Evolutionary conservation across 2,329 filamentous ascomycete species (phyloP), one percentile per base, ranked within the genome.

Genomic region (Onygena corvina): DNA sequence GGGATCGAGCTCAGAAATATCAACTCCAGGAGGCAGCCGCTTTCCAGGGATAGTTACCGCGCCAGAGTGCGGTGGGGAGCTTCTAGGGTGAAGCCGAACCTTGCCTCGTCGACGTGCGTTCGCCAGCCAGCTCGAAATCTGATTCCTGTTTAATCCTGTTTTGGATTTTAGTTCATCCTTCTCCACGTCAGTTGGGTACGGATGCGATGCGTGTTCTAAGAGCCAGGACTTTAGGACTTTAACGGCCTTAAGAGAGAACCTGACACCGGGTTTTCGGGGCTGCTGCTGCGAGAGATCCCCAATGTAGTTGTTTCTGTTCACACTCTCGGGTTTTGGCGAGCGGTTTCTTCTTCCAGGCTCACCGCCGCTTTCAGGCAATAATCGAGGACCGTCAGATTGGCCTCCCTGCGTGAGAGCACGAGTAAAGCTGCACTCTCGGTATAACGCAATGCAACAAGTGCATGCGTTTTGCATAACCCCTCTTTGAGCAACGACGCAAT

Each of bases 121-220:
- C 52, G 88, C 88, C 42, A 94, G 78, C 88, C 88, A 94, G 63
- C 93, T 94, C 8, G 82, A 83, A 58, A 94, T 90, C 61, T 95
- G 89, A 11, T 76, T 83, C 59, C 86, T 80, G 63, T 80, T 88
- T 34, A 95, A 73, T 5, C 87, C 86, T 0, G 88, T 94, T 58
- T 84, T 77, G 42, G 77, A 75, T 64, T 87, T 83, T 21, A 95
- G 72, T 53, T 79, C 76, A 56, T 88, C 84, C 60, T 90, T 93
- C 61, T 94, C 86, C 51, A 87, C 81, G 36, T 94, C 87, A 29
- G 80, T 89, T 3, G 89, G 88, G 61, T 94, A 95, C 0, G 88
- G 89, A 58, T 93, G 85, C 47, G 84, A 76, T 59, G 77, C 78
- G 61, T 94, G 87, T 4, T 80, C 81, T 0, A 82, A 77, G 27